phyloP scores from a whole-genome alignment of 352 stramenopile species.

The Phytophthora foliorum region DNA sequence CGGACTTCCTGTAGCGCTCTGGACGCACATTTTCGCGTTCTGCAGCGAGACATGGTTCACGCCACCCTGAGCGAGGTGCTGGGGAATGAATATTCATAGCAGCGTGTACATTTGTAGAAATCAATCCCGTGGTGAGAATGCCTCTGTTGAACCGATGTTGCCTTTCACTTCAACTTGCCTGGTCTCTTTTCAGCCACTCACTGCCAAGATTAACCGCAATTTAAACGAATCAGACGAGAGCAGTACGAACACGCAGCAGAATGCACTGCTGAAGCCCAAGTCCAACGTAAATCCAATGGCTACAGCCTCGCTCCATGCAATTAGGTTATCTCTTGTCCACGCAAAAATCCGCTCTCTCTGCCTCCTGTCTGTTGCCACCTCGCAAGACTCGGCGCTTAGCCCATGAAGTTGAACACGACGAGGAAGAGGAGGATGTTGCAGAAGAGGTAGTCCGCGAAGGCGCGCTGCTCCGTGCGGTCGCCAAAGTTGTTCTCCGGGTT shows the following conservation, averaged over 20 bases:
- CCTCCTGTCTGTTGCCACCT: too few relatives aligned
- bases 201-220: not conserved
- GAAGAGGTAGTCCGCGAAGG: conserved; percentile 93
- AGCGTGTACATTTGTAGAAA: conserved; percentile 1
- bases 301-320: conserved; percentile 15
- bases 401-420: conserved; percentile 95
- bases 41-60: conserved; percentile 69
- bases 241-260: conserved; percentile 3
- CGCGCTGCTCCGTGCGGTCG: conserved; percentile 86
- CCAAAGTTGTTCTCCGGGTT: conserved; percentile 88
- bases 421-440: conserved; percentile 95
- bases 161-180: conserved; percentile 26
- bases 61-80: not conserved
- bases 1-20: conserved; percentile 55
- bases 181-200: not conserved
- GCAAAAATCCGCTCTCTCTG: too few relatives aligned
- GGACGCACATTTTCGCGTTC: conserved; percentile 65
- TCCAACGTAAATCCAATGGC: not conserved
- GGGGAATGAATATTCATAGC: conserved; percentile 17
- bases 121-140: too few relatives aligned
- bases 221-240: conserved; percentile 14
- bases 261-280: not conserved
- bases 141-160: too few relatives aligned
- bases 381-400: conserved; percentile 65
- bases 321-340: conserved; percentile 27